Evolutionary conservation across 202 grass and related monocot species (phyloP).

Genomic region (Eragrostis tef): DNA sequence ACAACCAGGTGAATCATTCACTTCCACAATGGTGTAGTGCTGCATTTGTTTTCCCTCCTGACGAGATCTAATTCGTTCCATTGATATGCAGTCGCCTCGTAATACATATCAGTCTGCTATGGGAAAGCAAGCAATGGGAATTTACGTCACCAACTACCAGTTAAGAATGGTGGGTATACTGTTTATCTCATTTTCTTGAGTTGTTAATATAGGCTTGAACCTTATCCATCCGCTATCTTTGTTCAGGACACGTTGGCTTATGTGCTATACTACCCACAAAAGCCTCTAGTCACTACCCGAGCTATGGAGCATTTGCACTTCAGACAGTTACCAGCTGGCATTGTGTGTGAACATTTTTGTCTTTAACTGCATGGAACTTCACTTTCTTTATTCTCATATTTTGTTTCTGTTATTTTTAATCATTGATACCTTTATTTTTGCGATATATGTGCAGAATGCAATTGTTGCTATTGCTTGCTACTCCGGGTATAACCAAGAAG

Average conservation of each 20-base stretch:
- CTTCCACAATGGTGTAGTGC: constrained; percentile 15
- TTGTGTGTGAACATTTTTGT: constrained; percentile 65
- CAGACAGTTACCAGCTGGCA: constrained; percentile 95
- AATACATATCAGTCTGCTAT: constrained; percentile 99
- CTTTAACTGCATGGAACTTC: background rate
- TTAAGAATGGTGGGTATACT: constrained; percentile 83
- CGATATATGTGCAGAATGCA: constrained; percentile 78
- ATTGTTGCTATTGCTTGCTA: constrained; percentile 99
- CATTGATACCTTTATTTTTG: constrained; percentile 41
- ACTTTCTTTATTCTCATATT: constrained; percentile 23
- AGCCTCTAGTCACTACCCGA: constrained; percentile 96
- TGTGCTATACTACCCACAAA: constrained; percentile 97
- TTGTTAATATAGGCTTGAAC: constrained; percentile 42
- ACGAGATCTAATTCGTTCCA: constrained; percentile 37
- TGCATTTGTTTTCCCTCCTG: background rate
- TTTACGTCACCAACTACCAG: constrained; percentile 99
- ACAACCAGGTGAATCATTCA: constrained; percentile 80
- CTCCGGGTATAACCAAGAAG: constrained; percentile 99
- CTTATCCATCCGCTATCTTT: constrained; percentile 29
- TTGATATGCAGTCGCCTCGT: constrained; percentile 85
- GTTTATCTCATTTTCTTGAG: constrained; percentile 41
- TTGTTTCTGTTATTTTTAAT: background rate
- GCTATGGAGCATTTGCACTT: constrained; percentile 99
- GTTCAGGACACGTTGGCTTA: constrained; percentile 96
- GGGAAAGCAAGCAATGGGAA: constrained; percentile 99